Evolutionary conservation across 1,284 basidiomycete genomes (phyloP).

Genomic region (Tetrapyrgos nigripes): DNA sequence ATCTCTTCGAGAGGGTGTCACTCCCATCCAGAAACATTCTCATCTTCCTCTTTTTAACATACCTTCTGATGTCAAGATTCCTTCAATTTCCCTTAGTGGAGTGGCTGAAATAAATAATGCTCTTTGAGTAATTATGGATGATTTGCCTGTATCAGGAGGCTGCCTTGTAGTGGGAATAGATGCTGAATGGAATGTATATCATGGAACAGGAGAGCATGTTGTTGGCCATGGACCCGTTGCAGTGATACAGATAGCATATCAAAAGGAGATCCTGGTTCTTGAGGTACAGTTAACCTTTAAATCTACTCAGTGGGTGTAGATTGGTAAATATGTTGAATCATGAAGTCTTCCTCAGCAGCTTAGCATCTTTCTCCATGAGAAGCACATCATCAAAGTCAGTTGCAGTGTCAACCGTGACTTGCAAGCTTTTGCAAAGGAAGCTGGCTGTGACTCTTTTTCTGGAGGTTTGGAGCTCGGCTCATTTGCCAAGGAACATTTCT

Average conservation of each 20-base stretch:
- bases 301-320: neutral
- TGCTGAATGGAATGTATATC: conserved; percentile 12
- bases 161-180: conserved; percentile 10
- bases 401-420: conserved; percentile 3
- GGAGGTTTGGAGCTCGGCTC: conserved; percentile 5
- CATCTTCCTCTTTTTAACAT: neutral
- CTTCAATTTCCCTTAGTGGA: neutral
- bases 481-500: conserved; percentile 7
- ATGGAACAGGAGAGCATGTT: neutral
- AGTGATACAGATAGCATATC: conserved; percentile 1
- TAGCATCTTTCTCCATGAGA: neutral
- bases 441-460: neutral
- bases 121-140: conserved; percentile 6
- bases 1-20: neutral
- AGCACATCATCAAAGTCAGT: conserved; percentile 2
- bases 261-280: neutral
- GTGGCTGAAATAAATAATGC: conserved; percentile 3
- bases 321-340: neutral
- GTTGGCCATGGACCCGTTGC: neutral
- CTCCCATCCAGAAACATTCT: neutral
- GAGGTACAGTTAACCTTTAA: neutral
- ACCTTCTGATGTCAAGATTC: neutral
- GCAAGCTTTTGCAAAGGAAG: neutral
- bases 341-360: conserved; percentile 4
- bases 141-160: neutral